phyloP scores from a whole-genome alignment of 2,329 filamentous ascomycete species.

The Xylaria sp. region DNA sequence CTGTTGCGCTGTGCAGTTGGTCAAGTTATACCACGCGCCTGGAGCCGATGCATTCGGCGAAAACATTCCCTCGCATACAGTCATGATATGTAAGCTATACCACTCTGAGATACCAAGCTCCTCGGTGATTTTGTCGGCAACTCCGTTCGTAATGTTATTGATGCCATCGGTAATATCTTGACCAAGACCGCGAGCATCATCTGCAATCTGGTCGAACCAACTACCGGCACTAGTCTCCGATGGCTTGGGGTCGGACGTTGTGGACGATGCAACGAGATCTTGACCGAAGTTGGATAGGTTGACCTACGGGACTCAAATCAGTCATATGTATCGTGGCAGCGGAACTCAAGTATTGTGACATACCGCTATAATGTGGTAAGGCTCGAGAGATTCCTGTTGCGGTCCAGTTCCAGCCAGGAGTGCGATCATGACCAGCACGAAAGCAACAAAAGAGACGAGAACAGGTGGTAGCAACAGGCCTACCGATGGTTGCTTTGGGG shows the following conservation, averaged over 20 bases:
- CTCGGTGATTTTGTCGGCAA: slow-evolving; percentile 55
- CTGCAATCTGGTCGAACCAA: slow-evolving; percentile 43
- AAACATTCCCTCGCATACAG: slow-evolving; percentile 59
- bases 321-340: background rate
- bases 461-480: slow-evolving; percentile 48
- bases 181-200: slow-evolving; percentile 46
- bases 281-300: slow-evolving; percentile 57
- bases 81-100: slow-evolving; percentile 64
- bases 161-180: slow-evolving; percentile 53
- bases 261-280: slow-evolving; percentile 51
- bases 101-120: slow-evolving; percentile 62
- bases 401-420: slow-evolving; percentile 55
- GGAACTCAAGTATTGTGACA: slow-evolving; percentile 29
- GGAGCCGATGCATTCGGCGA: slow-evolving; percentile 56
- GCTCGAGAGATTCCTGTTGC: slow-evolving; percentile 52
- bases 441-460: slow-evolving; percentile 51
- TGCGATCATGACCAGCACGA: slow-evolving; percentile 53
- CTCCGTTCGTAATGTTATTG: slow-evolving; percentile 55
- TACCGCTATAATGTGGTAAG: slow-evolving; percentile 55
- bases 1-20: slow-evolving; percentile 57
- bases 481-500: slow-evolving; percentile 35
- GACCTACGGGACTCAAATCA: slow-evolving; percentile 46
- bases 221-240: slow-evolving; percentile 41
- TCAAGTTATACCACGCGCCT: slow-evolving; percentile 55
- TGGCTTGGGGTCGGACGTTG: slow-evolving; percentile 43